phyloP scores from a whole-genome alignment of 768 basidiomycete genomes.

The Boletus reticuloceps region DNA sequence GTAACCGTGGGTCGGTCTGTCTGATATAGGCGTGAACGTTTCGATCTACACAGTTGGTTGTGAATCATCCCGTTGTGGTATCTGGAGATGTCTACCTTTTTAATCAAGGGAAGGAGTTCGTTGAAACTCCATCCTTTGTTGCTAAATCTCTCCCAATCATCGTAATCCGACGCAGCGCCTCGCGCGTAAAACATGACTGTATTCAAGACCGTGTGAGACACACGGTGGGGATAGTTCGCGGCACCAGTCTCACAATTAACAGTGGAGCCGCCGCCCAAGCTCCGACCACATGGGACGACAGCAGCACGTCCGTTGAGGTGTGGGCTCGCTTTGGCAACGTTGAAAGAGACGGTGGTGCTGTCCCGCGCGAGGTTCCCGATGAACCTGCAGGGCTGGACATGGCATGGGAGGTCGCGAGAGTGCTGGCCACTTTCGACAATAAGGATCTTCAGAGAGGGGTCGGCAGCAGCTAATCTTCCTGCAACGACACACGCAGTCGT shows the following conservation, averaged over 20 bases:
- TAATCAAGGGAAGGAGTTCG: slow-evolving; percentile 54
- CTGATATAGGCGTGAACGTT: slow-evolving; percentile 30
- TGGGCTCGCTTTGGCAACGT: slow-evolving; percentile 37
- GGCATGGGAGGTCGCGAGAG: slow-evolving; percentile 42
- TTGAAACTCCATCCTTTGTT: slow-evolving; percentile 63
- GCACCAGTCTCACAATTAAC: slow-evolving; percentile 48
- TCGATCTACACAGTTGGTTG: slow-evolving; percentile 44
- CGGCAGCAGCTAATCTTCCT: slow-evolving; percentile 49
- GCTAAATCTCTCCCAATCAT: slow-evolving; percentile 51
- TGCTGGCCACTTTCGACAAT: slow-evolving; percentile 59
- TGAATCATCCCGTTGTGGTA: slow-evolving; percentile 22
- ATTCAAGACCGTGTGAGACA: background rate
- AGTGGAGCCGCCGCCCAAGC: slow-evolving; percentile 60
- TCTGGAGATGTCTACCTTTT: slow-evolving; percentile 41
- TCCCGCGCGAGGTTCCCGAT: slow-evolving; percentile 39
- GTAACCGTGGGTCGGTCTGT: slow-evolving; percentile 39
- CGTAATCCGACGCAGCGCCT: slow-evolving; percentile 59
- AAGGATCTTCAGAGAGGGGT: slow-evolving; percentile 55
- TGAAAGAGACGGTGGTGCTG: slow-evolving; percentile 44
- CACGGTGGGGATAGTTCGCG: no score
- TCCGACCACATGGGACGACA: slow-evolving; percentile 46
- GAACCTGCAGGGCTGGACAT: slow-evolving; percentile 55
- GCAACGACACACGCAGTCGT: slow-evolving; percentile 53
- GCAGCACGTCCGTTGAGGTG: slow-evolving; percentile 44
- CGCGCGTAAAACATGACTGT: slow-evolving; percentile 52